Evolutionary conservation across 2,329 filamentous ascomycete genomes (phyloP).

Genomic region (Diatrype stigma): DNA sequence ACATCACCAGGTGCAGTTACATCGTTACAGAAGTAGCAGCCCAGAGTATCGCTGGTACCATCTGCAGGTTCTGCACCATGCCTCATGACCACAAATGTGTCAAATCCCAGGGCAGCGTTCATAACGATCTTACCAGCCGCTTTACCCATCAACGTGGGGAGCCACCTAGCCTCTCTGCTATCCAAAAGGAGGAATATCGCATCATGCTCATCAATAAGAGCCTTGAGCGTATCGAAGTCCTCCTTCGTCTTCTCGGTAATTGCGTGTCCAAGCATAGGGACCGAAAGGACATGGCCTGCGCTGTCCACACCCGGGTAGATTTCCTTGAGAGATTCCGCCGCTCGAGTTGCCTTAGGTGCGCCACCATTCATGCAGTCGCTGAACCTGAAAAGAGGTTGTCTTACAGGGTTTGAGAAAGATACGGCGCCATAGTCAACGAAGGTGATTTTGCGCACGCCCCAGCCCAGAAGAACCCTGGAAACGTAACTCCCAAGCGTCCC

Average conservation of each 20-base stretch:
- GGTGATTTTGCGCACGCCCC: slow-evolving; percentile 92
- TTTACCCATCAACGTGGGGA: slow-evolving; percentile 95
- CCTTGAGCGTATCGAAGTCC: slow-evolving; percentile 72
- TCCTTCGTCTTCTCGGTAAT: slow-evolving; percentile 68
- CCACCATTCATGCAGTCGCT: slow-evolving; percentile 84
- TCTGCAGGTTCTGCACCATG: slow-evolving; percentile 67
- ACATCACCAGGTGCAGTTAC: slow-evolving; percentile 92
- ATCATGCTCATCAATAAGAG: slow-evolving; percentile 79
- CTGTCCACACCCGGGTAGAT: slow-evolving; percentile 91
- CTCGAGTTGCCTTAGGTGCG: slow-evolving; percentile 74
- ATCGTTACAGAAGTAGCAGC: slow-evolving; percentile 98
- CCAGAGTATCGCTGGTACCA: slow-evolving; percentile 63
- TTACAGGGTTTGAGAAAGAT: slow-evolving; percentile 93
- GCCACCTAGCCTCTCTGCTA: slow-evolving; percentile 88
- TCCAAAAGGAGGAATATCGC: slow-evolving; percentile 97
- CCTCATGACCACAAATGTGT: slow-evolving; percentile 95
- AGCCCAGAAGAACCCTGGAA: slow-evolving; percentile 84
- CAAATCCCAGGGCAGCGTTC: slow-evolving; percentile 94
- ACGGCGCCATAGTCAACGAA: slow-evolving; percentile 93
- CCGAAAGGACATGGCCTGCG: slow-evolving; percentile 73
- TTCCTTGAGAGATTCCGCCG: slow-evolving; percentile 72
- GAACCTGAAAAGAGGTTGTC: slow-evolving; percentile 89
- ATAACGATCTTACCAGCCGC: slow-evolving; percentile 89
- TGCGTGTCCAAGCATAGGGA: slow-evolving; percentile 94
- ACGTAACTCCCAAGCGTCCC: slow-evolving; percentile 94